Evolutionary conservation across 345 rosid genomes (phyloP).

Genomic region (Salix arbutifolia): DNA sequence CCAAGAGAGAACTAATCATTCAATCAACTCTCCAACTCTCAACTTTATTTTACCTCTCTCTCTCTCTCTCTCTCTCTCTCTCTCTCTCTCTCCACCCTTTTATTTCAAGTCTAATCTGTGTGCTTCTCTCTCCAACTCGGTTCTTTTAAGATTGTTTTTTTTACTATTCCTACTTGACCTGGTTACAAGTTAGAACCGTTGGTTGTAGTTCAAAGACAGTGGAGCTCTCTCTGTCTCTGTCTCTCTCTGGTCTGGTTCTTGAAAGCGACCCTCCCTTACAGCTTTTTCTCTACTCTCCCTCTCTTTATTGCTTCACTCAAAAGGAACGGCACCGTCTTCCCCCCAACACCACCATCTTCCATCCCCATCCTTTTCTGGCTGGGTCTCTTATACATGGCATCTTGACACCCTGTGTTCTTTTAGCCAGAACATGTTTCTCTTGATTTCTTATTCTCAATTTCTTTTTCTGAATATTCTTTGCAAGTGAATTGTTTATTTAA

Average conservation of each 20-base stretch:
- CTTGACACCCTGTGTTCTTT: constrained; percentile 4
- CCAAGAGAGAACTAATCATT: not conserved
- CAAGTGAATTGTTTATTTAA: not conserved
- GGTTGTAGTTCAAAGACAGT: constrained; percentile 6
- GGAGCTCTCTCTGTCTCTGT: not conserved
- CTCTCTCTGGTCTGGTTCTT: constrained; percentile 16
- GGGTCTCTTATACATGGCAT: constrained; percentile 27
- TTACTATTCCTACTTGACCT: constrained; percentile 1
- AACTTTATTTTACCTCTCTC: not conserved
- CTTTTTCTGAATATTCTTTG: not conserved
- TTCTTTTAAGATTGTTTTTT: not conserved
- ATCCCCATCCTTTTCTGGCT: constrained; percentile 19
- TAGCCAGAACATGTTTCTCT: not conserved
- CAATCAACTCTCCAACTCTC: constrained; percentile 2
- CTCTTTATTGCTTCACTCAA: constrained; percentile 39
- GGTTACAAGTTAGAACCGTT: constrained; percentile 5
- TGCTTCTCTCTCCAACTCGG: not conserved
- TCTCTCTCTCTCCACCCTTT: not conserved
- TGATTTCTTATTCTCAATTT: not conserved
- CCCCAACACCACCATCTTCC: constrained; percentile 16
- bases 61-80: not conserved
- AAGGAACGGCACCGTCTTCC: constrained; percentile 35
- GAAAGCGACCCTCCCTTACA: constrained; percentile 38
- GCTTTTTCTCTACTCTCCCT: constrained; percentile 11
- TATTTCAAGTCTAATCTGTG: too few species aligned